Evolutionary conservation across 768 basidiomycete genomes (phyloP).

Genomic region (Mycena kentingensis): DNA sequence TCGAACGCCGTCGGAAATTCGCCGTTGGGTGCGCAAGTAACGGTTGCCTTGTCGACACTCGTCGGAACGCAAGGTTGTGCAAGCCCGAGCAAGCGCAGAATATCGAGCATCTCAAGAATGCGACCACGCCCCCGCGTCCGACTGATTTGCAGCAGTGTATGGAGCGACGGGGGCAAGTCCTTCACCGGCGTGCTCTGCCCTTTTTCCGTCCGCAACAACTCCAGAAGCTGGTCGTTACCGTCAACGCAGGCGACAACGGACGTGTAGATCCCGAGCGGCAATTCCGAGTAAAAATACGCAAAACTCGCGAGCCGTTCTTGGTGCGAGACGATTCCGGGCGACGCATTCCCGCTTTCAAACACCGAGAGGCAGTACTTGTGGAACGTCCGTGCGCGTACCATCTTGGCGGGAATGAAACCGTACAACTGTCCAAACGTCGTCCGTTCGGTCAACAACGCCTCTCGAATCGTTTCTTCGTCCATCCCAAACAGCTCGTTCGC

Average conservation of each 20-base stretch:
- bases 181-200: slow-evolving; percentile 52
- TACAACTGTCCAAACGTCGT: slow-evolving; percentile 72
- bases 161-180: slow-evolving; percentile 54
- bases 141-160: slow-evolving; percentile 56
- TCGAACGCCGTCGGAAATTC: slow-evolving; percentile 52
- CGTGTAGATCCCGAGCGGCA: slow-evolving; percentile 68
- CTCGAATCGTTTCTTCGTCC: slow-evolving; percentile 56
- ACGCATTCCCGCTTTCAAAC: slow-evolving; percentile 43
- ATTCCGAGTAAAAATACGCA: slow-evolving; percentile 61
- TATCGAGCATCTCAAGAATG: slow-evolving; percentile 61
- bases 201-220: slow-evolving; percentile 49
- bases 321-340: slow-evolving; percentile 50
- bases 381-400: slow-evolving; percentile 61
- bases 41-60: slow-evolving; percentile 40
- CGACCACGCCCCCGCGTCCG: slow-evolving; percentile 60
- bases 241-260: slow-evolving; percentile 59
- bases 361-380: slow-evolving; percentile 57
- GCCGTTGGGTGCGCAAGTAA: slow-evolving; percentile 47
- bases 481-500: slow-evolving; percentile 55
- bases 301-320: slow-evolving; percentile 60
- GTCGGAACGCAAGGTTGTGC: slow-evolving; percentile 58
- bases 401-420: slow-evolving; percentile 72
- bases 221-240: slow-evolving; percentile 58
- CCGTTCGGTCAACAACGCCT: slow-evolving; percentile 67
- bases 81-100: slow-evolving; percentile 59